Conservation (phyloP, 192 early-diverging fungal genomes). For the Rhizophagus clarus region DNA sequence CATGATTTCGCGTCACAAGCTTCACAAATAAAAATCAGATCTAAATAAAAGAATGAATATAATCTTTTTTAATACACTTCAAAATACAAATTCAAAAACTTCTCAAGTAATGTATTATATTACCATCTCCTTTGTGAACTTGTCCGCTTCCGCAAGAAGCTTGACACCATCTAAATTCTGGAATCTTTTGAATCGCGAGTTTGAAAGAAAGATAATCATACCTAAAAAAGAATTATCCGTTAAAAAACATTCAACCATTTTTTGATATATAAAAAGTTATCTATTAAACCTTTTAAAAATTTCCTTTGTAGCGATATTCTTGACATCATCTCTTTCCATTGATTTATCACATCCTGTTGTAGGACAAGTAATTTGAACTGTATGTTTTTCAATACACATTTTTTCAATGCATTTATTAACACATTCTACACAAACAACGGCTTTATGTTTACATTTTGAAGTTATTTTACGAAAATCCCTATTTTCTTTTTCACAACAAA, state of each 20-base stretch:
- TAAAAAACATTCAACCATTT: neutral
- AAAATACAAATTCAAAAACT: neutral
- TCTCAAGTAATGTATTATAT: neutral
- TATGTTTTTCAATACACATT: no score
- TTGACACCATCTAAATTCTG: constrained; percentile 9
- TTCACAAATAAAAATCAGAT: constrained; percentile 19
- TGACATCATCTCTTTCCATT: neutral
- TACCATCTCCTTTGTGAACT: constrained; percentile 8
- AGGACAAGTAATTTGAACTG: neutral
- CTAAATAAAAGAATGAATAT: neutral
- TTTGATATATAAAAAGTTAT: neutral
- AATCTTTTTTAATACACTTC: no score
- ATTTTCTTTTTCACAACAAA: neutral
- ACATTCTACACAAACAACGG: neutral
- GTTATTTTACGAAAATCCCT: neutral
- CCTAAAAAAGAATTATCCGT: neutral
- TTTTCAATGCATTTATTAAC: neutral
- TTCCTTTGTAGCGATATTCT: neutral
- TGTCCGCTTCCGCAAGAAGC: neutral
- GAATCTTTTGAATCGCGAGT: neutral
- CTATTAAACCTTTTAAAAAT: neutral
- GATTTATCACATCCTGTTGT: neutral
- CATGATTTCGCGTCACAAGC: constrained; percentile 14
- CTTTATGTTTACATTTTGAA: neutral
- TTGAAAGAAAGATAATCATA: neutral